phyloP scores from a whole-genome alignment of 805 yeast species.

The Tetrapisispora phaffii region DNA sequence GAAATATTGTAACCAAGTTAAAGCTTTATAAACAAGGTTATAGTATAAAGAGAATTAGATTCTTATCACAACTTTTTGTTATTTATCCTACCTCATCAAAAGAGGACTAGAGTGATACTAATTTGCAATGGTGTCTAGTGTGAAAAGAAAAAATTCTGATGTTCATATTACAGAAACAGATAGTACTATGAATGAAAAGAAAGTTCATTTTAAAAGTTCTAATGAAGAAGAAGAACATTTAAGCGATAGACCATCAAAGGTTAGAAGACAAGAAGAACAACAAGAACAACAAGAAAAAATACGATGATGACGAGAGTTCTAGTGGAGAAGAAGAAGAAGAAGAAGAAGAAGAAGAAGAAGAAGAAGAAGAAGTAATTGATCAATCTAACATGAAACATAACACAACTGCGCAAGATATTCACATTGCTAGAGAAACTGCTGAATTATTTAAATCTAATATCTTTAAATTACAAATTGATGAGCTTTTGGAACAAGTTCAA shows the following conservation, averaged over 20 bases:
- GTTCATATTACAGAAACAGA: conserved; percentile 6
- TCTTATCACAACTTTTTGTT: too few relatives aligned
- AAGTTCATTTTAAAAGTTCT: not conserved
- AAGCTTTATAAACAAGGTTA: too few relatives aligned
- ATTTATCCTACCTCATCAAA: too few relatives aligned
- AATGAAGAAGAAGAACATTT: not conserved
- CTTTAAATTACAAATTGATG: conserved; percentile 91
- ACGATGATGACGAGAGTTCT: conserved; percentile 22
- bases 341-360: conserved; percentile 11
- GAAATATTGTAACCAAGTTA: too few relatives aligned
- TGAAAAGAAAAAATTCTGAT: conserved; percentile 6
- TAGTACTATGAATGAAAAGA: conserved; percentile 3
- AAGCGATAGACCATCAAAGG: conserved; percentile 1
- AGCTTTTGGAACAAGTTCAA: conserved; percentile 69
- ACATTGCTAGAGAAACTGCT: conserved; percentile 85
- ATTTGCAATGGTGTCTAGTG: not conserved
- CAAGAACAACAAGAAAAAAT: conserved; percentile 27
- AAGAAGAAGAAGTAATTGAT: not conserved
- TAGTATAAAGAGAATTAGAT: too few relatives aligned
- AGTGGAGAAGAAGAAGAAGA: conserved; percentile 14
- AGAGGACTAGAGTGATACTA: too few relatives aligned
- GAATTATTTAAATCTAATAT: conserved; percentile 91
- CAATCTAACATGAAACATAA: conserved; percentile 4
- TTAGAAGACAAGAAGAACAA: conserved; percentile 11
- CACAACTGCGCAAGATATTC: conserved; percentile 62